Evolutionary conservation across 2,329 filamentous ascomycete genomes (phyloP), one percentile per base, ranked within the genome.

Genomic region (Arthrobotrys megalospora): DNA sequence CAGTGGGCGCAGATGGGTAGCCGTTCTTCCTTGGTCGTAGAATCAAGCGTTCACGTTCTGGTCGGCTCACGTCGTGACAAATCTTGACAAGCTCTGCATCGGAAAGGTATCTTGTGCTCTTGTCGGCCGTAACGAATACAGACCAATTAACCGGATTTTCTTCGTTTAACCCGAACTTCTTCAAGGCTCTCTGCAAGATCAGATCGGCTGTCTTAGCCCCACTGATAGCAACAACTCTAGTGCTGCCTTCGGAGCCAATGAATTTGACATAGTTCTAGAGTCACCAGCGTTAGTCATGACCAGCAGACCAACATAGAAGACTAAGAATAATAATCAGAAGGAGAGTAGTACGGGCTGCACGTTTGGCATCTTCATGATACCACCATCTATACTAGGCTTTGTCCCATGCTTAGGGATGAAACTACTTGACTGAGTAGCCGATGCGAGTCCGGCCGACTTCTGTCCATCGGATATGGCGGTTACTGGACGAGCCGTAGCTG

Each of bases 111-210:
- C 80, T 70, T 24, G 80, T 80, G 24, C 72, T 68, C 58, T 97
- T 93, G 45, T 93, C 87, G 63, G 94, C 95, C 80, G 93, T 91
- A 75, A 98, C 87, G 87, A 96, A 98, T 86, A 99, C 98, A 86
- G 94, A 97, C 85, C 97, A 98, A 83, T 96, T 97, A 82, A 94
- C 90, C 83, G 96, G 92, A 82, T 97, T 94, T 80, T 95, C 93
- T 83, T 97, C 94, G 21, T 94, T 92, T 34, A 97, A 88, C 47
- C 91, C 90, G 80, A 97, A 93, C 84, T 98, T 98, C 81, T 92
- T 90, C 52, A 98, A 86, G 0, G 96, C 97, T 78, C 93, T 92
- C 53, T 94, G 89, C 87, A 97, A 95, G 65, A 98, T 93, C 81
- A 98, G 94, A 82, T 97, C 96, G 78, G 93, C 92, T 4, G 92